Evolutionary conservation across 768 basidiomycete species (phyloP), one percentile per base, ranked within the genome.

Genomic region (Boletus bicolor): DNA sequence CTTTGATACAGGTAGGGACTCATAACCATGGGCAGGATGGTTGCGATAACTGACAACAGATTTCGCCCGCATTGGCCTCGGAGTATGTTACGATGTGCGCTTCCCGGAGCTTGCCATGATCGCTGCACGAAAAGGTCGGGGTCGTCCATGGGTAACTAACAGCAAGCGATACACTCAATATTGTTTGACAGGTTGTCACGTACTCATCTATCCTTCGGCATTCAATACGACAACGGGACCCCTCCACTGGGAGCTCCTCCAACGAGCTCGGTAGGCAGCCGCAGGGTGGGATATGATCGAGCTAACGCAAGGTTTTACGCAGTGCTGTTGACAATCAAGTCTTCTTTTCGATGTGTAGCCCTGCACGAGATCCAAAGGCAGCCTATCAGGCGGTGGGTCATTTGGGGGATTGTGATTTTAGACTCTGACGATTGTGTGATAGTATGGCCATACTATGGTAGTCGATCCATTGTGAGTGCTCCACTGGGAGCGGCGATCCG

Each of bases 211-310:
- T 71, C 97, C 97, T 0, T 84, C 86, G 11, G 97, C 97, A 14
- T 98, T 99, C 81, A 99, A 98, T 69, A 74, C 84, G 65, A 97
- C 94, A 4, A 98, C 97, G 0, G 97, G 97, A 0, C 95, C 95
- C 1, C 74, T 97, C 45, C 93, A 98, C 70, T 99, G 97, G 97
- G 91, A 94, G 63, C 77, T 99, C 4, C 78, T 99, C 21, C 91
- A 91, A 66, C 81, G 90, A 48, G 86, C 87, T 53, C 77, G 93
- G 92, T 89, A 66, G n/a, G 49, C 43, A 19, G 37, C 17, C 8
- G 10, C 36, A 15, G 15, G 37, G 7, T 42, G 39, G 21, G 19
- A 15, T 15, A 19, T 48, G 26, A 26, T 24, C n/a, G 17, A 42
- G 42, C 52, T 65, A 39, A 71, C 19, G 8, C 30, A 44, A 32